Base-by-base conservation (phyloP, 139 green algal species). In the Pseudopediastrum boryanum region DNA sequence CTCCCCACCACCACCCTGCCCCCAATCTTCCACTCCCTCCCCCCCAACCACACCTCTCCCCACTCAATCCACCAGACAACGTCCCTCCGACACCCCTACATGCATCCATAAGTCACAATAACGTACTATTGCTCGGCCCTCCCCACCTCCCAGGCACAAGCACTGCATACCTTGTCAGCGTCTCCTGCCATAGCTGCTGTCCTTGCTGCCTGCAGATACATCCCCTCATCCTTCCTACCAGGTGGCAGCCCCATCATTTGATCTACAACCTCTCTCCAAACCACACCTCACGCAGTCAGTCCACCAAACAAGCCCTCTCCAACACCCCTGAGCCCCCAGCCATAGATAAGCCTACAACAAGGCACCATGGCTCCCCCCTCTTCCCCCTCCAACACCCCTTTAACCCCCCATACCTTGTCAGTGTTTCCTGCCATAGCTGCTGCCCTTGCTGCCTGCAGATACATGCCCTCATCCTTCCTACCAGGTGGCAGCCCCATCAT, bases 131-230 rank as follows among this genome's bases (percentile, higher is more conserved):
- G 16, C 35, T 12, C n/a, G 61, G 0, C 7, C 23, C 43, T 4
- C 44, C 16, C 0, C 42, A 42, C 54, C 67, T 4, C 6, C 12
- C 27, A 39, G 16, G 21, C 44, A 27, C 8, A 25, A 41, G 68
- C 52, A n/a, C 16, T 54, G 21, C 90, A 66, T 6, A 89, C 88
- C 8, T 74, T 71, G 36, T 78, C 71, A 8, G 74, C 36, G 2
- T 90, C 73, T 8, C 89, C 84, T 3, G 33, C 51, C 2, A 75
- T 39, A 3, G 81, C 86, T 13, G 84, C 85, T 68, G 90, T 79
- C 48, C 74, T 43, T 31, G 74, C 74, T n/a, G 72, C 43, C 23
- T 73, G 61, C 33, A 72, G 43, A 25, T 54, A 73, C 23, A 72
- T 35, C 59, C 41, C 44, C 29, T 80, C 74, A 41, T 80, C 74